Conservation (phyloP, 2,329 filamentous ascomycete species). For the Cladophialophora immunda region DNA sequence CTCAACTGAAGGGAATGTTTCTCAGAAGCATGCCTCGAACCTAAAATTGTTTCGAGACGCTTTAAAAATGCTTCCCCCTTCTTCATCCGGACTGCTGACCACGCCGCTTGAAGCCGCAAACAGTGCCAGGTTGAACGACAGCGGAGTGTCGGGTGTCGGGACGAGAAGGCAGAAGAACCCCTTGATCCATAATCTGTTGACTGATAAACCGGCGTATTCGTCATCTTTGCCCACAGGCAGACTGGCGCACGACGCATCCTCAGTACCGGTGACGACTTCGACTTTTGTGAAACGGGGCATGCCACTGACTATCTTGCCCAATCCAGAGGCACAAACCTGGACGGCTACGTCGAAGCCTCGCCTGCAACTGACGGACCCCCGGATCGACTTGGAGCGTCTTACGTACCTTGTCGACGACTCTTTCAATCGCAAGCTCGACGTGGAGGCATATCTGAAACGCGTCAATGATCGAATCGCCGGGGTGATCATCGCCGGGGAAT, state of each 20-base stretch:
- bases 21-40: constrained; percentile 38
- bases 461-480: constrained; percentile 84
- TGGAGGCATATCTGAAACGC: constrained; percentile 81
- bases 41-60: constrained; percentile 75
- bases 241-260: constrained; percentile 52
- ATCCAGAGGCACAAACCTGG: constrained; percentile 74
- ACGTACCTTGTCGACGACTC: constrained; percentile 92
- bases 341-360: constrained; percentile 68
- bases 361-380: constrained; percentile 78
- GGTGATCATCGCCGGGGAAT: constrained; percentile 93
- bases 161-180: constrained; percentile 77
- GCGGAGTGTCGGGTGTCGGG: constrained; percentile 56
- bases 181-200: constrained; percentile 92
- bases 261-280: constrained; percentile 56
- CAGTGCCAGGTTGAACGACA: constrained; percentile 50
- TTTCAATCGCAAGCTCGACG: constrained; percentile 84
- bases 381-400: constrained; percentile 82
- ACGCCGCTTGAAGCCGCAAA: constrained; percentile 83
- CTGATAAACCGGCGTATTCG: constrained; percentile 91
- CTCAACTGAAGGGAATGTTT: constrained; percentile 42
- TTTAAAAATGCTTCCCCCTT: constrained; percentile 78
- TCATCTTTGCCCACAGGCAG: constrained; percentile 84
- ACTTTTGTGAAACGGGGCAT: constrained; percentile 93
- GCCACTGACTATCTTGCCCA: constrained; percentile 83
- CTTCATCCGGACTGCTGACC: constrained; percentile 87